A percentile compares a stretch with the other conserved stretches of the same genome.
Evolutionary conservation across 768 basidiomycete genomes (phyloP).

Genomic region (Amanita inopinata): DNA sequence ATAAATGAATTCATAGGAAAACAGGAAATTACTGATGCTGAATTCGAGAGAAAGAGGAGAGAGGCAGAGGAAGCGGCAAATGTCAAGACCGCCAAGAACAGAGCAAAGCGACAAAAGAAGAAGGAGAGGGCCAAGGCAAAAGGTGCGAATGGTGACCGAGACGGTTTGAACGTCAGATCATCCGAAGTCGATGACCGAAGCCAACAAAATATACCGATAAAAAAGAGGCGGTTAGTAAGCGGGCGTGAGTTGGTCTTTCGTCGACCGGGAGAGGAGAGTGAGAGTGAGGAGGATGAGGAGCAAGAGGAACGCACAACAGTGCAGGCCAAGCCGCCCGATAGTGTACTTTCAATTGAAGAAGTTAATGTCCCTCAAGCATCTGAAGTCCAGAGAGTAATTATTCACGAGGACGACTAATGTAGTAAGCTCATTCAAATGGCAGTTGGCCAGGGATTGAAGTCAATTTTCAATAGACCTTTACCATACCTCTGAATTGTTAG

Average conservation of each 20-base stretch:
- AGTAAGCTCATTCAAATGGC: background rate
- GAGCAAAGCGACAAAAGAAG: constrained; percentile 89
- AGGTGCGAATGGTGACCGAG: constrained; percentile 17
- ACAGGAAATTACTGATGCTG: constrained; percentile 35
- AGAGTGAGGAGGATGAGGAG: constrained; percentile 24
- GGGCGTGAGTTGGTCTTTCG: constrained; percentile 58
- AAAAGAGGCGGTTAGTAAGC: constrained; percentile 75
- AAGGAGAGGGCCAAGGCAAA: constrained; percentile 59
- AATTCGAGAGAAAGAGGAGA: constrained; percentile 66
- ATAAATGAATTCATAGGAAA: constrained; percentile 40
- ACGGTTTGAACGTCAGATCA: constrained; percentile 17
- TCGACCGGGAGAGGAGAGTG: constrained; percentile 32
- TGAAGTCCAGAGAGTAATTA: constrained; percentile 29
- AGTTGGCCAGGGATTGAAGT: background rate
- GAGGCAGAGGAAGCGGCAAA: constrained; percentile 66
- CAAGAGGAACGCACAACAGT: constrained; percentile 9
- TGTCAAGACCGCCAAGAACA: constrained; percentile 91
- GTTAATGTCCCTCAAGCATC: constrained; percentile 15
- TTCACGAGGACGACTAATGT: constrained; percentile 41
- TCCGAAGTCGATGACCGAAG: constrained; percentile 15
- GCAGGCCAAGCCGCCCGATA: background rate
- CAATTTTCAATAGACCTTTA: too few species aligned
- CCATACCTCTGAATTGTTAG: background rate
- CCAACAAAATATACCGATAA: constrained; percentile 36
- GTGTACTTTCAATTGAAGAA: background rate